Conservation (phyloP, 176 grass and related monocot genomes). For the Musa troglodytarum region DNA sequence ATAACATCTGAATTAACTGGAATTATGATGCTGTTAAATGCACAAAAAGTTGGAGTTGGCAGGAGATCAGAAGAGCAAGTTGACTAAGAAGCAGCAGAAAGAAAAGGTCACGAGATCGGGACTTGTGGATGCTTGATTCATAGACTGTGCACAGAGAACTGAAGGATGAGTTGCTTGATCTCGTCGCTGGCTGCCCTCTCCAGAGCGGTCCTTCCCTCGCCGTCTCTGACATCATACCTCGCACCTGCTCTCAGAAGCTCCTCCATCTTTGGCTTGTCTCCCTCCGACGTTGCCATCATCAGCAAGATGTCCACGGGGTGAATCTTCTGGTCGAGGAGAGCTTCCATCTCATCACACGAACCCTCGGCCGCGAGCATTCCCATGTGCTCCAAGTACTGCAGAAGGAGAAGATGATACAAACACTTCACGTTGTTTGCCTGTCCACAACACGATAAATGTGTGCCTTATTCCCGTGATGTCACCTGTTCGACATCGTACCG, state of each 20-base stretch:
- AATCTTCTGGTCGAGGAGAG: not conserved
- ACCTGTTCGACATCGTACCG: slow-evolving; percentile 16
- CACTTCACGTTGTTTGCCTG: not conserved
- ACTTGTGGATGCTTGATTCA: not conserved
- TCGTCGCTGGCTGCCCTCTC: not conserved
- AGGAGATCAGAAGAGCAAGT: too few species aligned
- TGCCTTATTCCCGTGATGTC: not conserved
- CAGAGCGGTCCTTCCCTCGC: not conserved
- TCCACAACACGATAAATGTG: too few species aligned
- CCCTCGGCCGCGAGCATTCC: not conserved
- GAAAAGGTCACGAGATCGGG: too few species aligned
- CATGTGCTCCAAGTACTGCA: not conserved
- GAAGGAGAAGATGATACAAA: not conserved
- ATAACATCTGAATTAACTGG: too few species aligned
- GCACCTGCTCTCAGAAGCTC: not conserved
- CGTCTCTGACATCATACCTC: not conserved
- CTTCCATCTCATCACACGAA: not conserved
- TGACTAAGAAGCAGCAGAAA: too few species aligned
- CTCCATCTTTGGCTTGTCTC: not conserved
- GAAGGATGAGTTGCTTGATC: not conserved
- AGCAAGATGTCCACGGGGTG: not conserved
- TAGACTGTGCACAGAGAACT: not conserved
- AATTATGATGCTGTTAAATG: too few species aligned
- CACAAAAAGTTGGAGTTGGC: too few species aligned
- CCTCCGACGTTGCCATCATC: not conserved